Evolutionary conservation across 306 rosid species (phyloP).

Genomic region (Canavalia ensiformis): DNA sequence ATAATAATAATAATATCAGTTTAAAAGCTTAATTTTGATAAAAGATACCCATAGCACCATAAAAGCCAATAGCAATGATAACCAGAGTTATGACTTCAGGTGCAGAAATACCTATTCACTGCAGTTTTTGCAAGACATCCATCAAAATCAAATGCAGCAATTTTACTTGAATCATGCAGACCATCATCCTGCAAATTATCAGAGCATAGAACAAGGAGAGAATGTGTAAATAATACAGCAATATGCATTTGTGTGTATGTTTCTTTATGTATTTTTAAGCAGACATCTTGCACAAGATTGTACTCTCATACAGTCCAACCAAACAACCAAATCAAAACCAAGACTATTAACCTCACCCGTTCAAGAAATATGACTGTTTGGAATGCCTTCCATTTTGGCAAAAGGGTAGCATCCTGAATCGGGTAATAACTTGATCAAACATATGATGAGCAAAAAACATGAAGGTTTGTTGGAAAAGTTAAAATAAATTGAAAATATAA

Average conservation of each 20-base stretch:
- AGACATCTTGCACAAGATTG: slow-evolving; percentile 32
- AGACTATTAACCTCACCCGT: slow-evolving; percentile 65
- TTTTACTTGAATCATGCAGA: slow-evolving; percentile 76
- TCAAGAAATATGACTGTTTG: slow-evolving; percentile 85
- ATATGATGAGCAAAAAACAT: not conserved
- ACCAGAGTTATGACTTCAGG: slow-evolving; percentile 8
- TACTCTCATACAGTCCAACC: slow-evolving; percentile 16
- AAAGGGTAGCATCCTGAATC: slow-evolving; percentile 81
- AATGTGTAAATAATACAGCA: slow-evolving; percentile 25
- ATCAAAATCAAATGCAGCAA: slow-evolving; percentile 99
- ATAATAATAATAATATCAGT: slow-evolving; percentile 13
- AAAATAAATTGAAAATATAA: slow-evolving; percentile 12
- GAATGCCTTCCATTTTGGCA: slow-evolving; percentile 92
- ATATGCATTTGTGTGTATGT: not conserved
- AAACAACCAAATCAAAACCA: slow-evolving; percentile 30
- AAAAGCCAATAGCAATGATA: slow-evolving; percentile 15
- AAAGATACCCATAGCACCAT: slow-evolving; percentile 31
- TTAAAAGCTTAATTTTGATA: slow-evolving; percentile 25
- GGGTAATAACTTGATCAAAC: slow-evolving; percentile 41
- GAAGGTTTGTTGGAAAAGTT: slow-evolving; percentile 8
- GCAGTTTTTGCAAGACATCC: slow-evolving; percentile 86
- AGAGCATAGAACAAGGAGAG: slow-evolving; percentile 26
- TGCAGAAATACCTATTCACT: slow-evolving; percentile 54
- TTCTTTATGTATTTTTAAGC: slow-evolving; percentile 19
- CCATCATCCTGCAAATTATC: slow-evolving; percentile 75